Evolutionary conservation across 2,329 filamentous ascomycete genomes (phyloP).

Genomic region (Blastomyces silverae): DNA sequence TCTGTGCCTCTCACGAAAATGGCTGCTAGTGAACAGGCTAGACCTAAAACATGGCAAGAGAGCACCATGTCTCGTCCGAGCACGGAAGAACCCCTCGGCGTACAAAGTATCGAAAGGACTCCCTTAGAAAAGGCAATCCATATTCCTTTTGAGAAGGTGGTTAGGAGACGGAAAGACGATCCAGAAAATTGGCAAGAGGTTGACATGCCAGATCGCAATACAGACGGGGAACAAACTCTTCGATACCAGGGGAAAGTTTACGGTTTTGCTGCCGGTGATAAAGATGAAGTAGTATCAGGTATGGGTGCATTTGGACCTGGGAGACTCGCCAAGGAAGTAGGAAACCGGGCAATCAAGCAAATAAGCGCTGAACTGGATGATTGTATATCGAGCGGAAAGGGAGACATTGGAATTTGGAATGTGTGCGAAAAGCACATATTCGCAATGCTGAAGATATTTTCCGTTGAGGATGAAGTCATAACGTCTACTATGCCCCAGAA

Average conservation of each 20-base stretch:
- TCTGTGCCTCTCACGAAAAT: background rate
- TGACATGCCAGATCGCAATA: constrained; percentile 5
- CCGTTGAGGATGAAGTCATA: constrained; percentile 17
- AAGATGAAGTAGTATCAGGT: background rate
- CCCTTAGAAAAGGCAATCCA: background rate
- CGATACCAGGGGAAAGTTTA: constrained; percentile 12
- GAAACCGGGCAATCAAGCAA: constrained; percentile 28
- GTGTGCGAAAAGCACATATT: constrained; percentile 39
- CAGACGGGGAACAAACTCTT: constrained; percentile 1
- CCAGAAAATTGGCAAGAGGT: constrained; percentile 5
- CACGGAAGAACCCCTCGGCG: background rate
- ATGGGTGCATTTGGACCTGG: constrained; percentile 6
- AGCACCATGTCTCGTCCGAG: background rate
- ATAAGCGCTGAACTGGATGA: constrained; percentile 30
- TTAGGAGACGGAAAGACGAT: background rate
- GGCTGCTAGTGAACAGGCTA: background rate
- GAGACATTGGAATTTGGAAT: constrained; percentile 36
- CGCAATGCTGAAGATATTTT: constrained; percentile 31
- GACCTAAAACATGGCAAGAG: background rate
- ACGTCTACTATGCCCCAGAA: background rate
- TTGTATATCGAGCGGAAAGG: constrained; percentile 26
- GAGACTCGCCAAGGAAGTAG: constrained; percentile 22
- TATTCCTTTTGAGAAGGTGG: constrained; percentile 3
- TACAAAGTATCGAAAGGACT: background rate
- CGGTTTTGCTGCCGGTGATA: background rate